Conservation (phyloP, 768 basidiomycete genomes). For the Phaffia australis region DNA sequence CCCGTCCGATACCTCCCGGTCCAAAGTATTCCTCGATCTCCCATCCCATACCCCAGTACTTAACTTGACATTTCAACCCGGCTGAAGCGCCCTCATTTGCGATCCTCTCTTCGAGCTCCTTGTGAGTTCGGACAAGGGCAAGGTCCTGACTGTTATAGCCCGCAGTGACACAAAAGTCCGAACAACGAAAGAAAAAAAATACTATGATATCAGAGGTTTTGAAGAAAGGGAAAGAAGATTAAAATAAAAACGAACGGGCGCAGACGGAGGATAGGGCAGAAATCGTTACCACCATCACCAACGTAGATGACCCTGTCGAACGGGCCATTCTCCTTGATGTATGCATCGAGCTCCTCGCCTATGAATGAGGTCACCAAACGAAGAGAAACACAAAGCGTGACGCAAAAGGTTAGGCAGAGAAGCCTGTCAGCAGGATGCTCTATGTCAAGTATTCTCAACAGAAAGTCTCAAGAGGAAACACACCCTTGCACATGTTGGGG, state of each 20-base stretch:
- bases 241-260: conserved; percentile 47
- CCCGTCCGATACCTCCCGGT: conserved; percentile 22
- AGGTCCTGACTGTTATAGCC: conserved; percentile 56
- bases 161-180: not conserved
- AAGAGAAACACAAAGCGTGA: not conserved
- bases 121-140: conserved; percentile 64
- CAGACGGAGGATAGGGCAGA: conserved; percentile 78
- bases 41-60: conserved; percentile 91
- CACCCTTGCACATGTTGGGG: conserved; percentile 97
- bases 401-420: not conserved
- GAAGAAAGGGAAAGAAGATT: not conserved
- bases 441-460: not conserved
- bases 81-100: conserved; percentile 52
- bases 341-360: conserved; percentile 90
- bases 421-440: not conserved
- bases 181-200: not conserved
- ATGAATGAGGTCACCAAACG: not conserved
- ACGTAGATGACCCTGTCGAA: conserved; percentile 79
- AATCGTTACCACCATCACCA: conserved; percentile 91
- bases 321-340: conserved; percentile 51
- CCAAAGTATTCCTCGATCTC: conserved; percentile 78
- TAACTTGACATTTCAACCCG: conserved; percentile 60
- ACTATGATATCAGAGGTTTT: conserved; percentile 9
- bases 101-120: conserved; percentile 71
- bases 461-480: conserved; percentile 12